Evolutionary conservation across 805 yeast genomes (phyloP).

Genomic region (Pichia nanzhaoensis): DNA sequence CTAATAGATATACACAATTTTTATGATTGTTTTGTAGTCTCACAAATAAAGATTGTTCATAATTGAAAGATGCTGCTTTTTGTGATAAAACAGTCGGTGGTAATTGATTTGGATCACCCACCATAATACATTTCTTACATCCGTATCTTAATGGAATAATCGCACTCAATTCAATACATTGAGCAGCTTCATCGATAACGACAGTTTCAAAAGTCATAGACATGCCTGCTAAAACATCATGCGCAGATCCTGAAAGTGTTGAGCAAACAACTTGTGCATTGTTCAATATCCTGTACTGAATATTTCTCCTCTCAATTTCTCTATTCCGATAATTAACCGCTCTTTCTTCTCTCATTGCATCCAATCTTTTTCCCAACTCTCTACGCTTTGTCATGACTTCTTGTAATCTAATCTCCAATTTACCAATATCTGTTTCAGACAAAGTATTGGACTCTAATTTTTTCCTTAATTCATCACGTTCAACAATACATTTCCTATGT

Average conservation of each 20-base stretch:
- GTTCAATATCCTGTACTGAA: conserved; percentile 64
- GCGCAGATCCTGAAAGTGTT: conserved; percentile 91
- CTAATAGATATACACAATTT: conserved; percentile 60
- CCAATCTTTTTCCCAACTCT: conserved; percentile 65
- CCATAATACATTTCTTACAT: conserved; percentile 86
- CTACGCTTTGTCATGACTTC: conserved; percentile 56
- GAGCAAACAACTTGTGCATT: conserved; percentile 85
- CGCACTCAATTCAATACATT: conserved; percentile 88
- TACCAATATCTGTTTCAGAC: conserved; percentile 38
- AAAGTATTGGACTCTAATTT: conserved; percentile 24
- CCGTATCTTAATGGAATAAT: conserved; percentile 91
- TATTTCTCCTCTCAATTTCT: conserved; percentile 69
- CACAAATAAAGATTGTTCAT: conserved; percentile 90
- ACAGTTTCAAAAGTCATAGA: conserved; percentile 83
- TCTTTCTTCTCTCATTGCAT: conserved; percentile 69
- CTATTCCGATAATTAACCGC: conserved; percentile 63
- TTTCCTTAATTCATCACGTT: conserved; percentile 50
- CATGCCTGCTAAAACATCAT: conserved; percentile 69
- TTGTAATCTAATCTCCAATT: conserved; percentile 45
- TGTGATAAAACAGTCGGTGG: conserved; percentile 96
- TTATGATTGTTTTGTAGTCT: conserved; percentile 73
- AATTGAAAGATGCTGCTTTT: conserved; percentile 69
- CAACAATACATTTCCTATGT: conserved; percentile 45
- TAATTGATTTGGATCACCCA: conserved; percentile 96
- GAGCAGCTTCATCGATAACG: conserved; percentile 95